Conservation (phyloP, 2,329 filamentous ascomycete genomes). For the Diaporthe ampelina region DNA sequence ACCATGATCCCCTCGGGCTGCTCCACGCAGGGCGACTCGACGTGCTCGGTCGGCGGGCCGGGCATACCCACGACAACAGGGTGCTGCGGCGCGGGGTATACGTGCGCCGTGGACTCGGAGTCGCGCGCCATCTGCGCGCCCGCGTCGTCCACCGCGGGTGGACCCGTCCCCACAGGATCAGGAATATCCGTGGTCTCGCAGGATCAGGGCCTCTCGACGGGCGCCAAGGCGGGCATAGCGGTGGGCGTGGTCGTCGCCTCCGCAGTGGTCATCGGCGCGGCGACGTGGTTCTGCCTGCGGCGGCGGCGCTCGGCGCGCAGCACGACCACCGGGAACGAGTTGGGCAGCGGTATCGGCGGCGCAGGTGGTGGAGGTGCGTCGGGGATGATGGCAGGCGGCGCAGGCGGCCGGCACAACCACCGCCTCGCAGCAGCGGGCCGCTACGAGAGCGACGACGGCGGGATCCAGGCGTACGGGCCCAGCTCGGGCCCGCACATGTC, state of each 20-base stretch:
- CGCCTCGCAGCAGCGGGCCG: conserved; percentile 4
- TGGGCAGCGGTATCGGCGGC: conserved; percentile 36
- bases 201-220: conserved; percentile 55
- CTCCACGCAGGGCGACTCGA: conserved; percentile 57
- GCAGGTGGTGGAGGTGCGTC: not conserved
- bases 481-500: conserved; percentile 50
- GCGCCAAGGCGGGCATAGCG: conserved; percentile 70
- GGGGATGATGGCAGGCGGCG: not conserved
- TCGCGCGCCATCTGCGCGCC: conserved; percentile 57
- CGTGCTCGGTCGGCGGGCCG: conserved; percentile 57
- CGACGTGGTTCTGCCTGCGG: conserved; percentile 63
- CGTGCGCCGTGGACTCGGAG: conserved; percentile 56
- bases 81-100: conserved; percentile 62
- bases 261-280: conserved; percentile 56
- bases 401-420: conserved; percentile 21
- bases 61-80: conserved; percentile 46
- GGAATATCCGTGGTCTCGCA: conserved; percentile 43
- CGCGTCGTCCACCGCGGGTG: conserved; percentile 44
- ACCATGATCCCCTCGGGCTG: conserved; percentile 58
- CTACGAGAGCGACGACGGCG: conserved; percentile 33
- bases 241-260: conserved; percentile 63
- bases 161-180: conserved; percentile 50
- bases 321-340: conserved; percentile 41
- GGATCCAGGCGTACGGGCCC: conserved; percentile 38
- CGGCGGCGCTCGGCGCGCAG: conserved; percentile 51